These are phyloP conservation scores for Meyerozyma athensensis DNA, from an alignment of 1,139 yeast species.

Conservation along the genomic window DNA sequence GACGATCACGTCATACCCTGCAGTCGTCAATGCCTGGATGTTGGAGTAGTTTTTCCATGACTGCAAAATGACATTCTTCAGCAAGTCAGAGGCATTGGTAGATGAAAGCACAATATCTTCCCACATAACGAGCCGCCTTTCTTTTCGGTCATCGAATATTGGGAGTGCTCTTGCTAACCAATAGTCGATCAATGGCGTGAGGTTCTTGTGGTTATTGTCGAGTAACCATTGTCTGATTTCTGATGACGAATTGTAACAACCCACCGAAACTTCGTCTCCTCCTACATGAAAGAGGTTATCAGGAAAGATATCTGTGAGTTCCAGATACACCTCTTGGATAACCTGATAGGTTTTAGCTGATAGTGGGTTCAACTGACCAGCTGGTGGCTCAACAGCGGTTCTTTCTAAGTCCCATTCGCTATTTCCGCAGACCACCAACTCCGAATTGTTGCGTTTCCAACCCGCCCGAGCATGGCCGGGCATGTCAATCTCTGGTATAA, in stretches of 20 bases:
- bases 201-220: slow-evolving; percentile 21
- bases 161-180: slow-evolving; percentile 39
- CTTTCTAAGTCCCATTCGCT: slow-evolving; percentile 21
- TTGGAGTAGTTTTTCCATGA: slow-evolving; percentile 33
- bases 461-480: slow-evolving; percentile 49
- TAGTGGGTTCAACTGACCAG: slow-evolving; percentile 43
- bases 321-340: slow-evolving; percentile 32
- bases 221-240: slow-evolving; percentile 27
- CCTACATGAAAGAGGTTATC: slow-evolving; percentile 46
- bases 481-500: slow-evolving; percentile 45
- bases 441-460: slow-evolving; percentile 33
- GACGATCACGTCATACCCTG: slow-evolving; percentile 43
- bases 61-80: slow-evolving; percentile 35
- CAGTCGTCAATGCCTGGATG: slow-evolving; percentile 25
- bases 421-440: slow-evolving; percentile 31
- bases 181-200: slow-evolving; percentile 30
- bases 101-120: slow-evolving; percentile 38
- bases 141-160: slow-evolving; percentile 22
- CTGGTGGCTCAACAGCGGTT: slow-evolving; percentile 41
- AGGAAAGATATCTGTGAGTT: slow-evolving; percentile 28
- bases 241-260: slow-evolving; percentile 33
- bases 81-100: slow-evolving; percentile 20
- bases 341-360: slow-evolving; percentile 32
- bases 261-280: slow-evolving; percentile 36
- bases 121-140: slow-evolving; percentile 41